Evolutionary conservation across 2,329 filamentous ascomycete species (phyloP).

Genomic region (Pezicula carpinea): DNA sequence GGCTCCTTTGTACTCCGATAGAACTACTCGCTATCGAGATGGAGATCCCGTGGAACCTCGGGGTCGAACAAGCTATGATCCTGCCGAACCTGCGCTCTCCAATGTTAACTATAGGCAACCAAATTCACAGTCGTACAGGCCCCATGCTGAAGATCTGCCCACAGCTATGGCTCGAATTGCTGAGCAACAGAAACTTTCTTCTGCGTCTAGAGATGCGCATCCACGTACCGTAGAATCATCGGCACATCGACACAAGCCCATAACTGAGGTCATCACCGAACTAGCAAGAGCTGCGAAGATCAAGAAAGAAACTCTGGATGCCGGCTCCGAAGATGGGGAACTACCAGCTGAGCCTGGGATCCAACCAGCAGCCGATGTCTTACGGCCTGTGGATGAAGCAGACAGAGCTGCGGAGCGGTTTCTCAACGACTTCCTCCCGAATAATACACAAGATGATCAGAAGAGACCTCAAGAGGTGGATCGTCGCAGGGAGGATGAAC

Average conservation of each 20-base stretch:
- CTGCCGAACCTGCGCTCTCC: slow-evolving; percentile 5
- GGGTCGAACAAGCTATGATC: slow-evolving; percentile 17
- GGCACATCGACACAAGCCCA: slow-evolving; percentile 17
- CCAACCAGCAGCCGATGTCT: slow-evolving; percentile 4
- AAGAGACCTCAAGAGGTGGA: slow-evolving; percentile 8
- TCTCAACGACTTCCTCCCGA: slow-evolving; percentile 30
- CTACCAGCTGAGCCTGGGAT: slow-evolving; percentile 19
- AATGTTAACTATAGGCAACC: slow-evolving; percentile 9
- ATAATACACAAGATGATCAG: slow-evolving; percentile 8
- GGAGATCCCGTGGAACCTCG: slow-evolving; percentile 13
- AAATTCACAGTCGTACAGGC: slow-evolving; percentile 10
- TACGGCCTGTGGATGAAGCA: slow-evolving; percentile 20
- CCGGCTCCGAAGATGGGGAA: slow-evolving; percentile 35
- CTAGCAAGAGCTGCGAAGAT: slow-evolving; percentile 13
- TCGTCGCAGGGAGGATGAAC: slow-evolving; percentile 8
- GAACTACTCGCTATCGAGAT: slow-evolving; percentile 16
- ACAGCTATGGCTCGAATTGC: slow-evolving; percentile 1
- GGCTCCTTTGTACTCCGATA: slow-evolving; percentile 11
- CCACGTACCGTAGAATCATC: background rate
- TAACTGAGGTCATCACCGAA: slow-evolving; percentile 23
- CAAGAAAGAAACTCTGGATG: slow-evolving; percentile 19
- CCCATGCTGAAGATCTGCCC: background rate
- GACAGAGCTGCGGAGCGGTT: slow-evolving; percentile 34
- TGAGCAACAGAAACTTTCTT: background rate
- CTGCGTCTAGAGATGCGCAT: background rate